A percentile compares a stretch with the other conserved stretches of the same genome.
Evolutionary conservation across 2,329 filamentous ascomycete species (phyloP).

Genomic region (Cercospora canescens): DNA sequence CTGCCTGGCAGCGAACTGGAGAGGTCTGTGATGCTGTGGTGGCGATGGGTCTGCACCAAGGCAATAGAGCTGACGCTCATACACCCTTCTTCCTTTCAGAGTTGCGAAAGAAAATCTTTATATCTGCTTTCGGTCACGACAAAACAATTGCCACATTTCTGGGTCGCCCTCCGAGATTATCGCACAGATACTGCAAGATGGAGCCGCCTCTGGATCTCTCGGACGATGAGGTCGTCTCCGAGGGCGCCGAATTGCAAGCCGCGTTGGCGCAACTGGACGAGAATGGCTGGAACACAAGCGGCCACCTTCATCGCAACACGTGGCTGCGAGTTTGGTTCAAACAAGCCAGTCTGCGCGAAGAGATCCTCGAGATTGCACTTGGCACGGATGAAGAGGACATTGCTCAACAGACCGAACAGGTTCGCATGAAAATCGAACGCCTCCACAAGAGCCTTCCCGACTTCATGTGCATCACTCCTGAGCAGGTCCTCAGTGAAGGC

Average conservation of each 20-base stretch:
- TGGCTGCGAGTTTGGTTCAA: slow-evolving; percentile 49
- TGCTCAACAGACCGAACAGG: slow-evolving; percentile 40
- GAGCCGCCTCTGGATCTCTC: slow-evolving; percentile 57
- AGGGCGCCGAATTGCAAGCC: slow-evolving; percentile 42
- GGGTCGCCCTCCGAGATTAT: slow-evolving; percentile 52
- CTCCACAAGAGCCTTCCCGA: slow-evolving; percentile 38
- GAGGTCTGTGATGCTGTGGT: slow-evolving; percentile 38
- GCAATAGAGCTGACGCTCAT: slow-evolving; percentile 31
- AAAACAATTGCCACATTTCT: slow-evolving; percentile 37
- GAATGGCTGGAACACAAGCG: slow-evolving; percentile 55
- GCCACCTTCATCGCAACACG: slow-evolving; percentile 47
- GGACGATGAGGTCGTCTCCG: slow-evolving; percentile 51
- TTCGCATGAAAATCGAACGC: slow-evolving; percentile 40
- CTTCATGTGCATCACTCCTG: slow-evolving; percentile 33
- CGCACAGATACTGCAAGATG: slow-evolving; percentile 54
- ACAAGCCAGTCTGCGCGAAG: slow-evolving; percentile 56
- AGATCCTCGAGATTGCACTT: slow-evolving; percentile 60
- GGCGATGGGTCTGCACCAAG: slow-evolving; percentile 38
- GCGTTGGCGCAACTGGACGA: slow-evolving; percentile 46
- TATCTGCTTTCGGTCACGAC: slow-evolving; percentile 36
- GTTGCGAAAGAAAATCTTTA: slow-evolving; percentile 36
- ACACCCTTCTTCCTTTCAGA: slow-evolving; percentile 38
- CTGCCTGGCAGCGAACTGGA: slow-evolving; percentile 37
- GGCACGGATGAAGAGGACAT: slow-evolving; percentile 43
- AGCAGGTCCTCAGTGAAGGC: slow-evolving; percentile 28